Evolutionary conservation across 2,329 filamentous ascomycete species (phyloP), one percentile per base, ranked within the genome.

Genomic region (Hypoxylon sp.): DNA sequence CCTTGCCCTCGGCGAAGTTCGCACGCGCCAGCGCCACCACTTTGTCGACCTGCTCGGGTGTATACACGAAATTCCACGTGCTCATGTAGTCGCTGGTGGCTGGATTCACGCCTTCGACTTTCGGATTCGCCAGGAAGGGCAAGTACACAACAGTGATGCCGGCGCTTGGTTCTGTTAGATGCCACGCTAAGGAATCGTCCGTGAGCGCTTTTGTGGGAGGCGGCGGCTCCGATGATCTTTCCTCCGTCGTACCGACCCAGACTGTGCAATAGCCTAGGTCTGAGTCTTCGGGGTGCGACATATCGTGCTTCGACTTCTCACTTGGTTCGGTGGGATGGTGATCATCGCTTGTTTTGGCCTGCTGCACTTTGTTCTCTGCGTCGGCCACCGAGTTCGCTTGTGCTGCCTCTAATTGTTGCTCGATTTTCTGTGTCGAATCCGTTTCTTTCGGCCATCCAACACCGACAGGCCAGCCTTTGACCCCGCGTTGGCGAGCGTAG

Each of bases 21-120:
- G 93, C 93, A 61, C 89, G 86, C 0, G 96, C 95, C 30, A 99
- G 86, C 4, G 87, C 85, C 1, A 97, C 91, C 0, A 97, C 94
- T 27, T 89, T 88, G 74, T 98, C 95, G 58, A 99, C 90, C 79
- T 99, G 91, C 64, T 96, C 91, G 0, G 94, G 91, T 1, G 92
- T 97, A 79, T 98, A 99, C 31, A 98, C 90, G 78, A 98, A 98
- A 78, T 99, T 99, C 96, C 96, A 99, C 0, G 96, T 99, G 73
- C 90, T 93, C 84, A 98, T 89, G 80, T 94, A 98, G 67, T 97
- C 94, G 59, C 89, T 92, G 2, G 87, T 88, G 25, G 90, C 90
- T 0, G 96, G 96, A 73, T 97, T 92, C n/a, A 98, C 91, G 48
- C 89, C 92, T 0, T 90, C 87, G 0, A 94, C 91, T 67, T 91